Evolutionary conservation across 495 filamentous ascomycete species (phyloP), one percentile per base, ranked within the genome.

Genomic region (Oidiodendron maius): DNA sequence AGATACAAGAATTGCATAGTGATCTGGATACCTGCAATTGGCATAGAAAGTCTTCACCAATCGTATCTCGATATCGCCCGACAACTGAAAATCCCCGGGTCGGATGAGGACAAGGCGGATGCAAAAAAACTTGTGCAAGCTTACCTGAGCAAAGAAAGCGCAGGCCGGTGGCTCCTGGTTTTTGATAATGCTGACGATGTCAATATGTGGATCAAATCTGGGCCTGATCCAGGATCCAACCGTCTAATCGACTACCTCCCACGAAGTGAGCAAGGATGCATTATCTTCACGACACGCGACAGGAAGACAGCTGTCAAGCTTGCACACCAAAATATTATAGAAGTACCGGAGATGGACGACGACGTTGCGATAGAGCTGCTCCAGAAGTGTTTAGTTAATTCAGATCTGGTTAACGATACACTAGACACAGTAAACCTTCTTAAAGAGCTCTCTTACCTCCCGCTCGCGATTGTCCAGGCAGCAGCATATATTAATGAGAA

Each of bases 21-120:
- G 8, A 61, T 75, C 21, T 76, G 72, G 72, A 46, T 74, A 16
- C 53, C 59, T 2, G 64, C 63, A 0, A 55, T 58, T 1, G 62
- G 53, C 32, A 15, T 28, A 3, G 66, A 68, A 40, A 64, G 40
- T 18, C 47, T 75, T 24, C 48, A 71, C 3, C 64, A 72, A 51
- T 55, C 64, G 1, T 75, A 67, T 55, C 17, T 44, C 18, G 48
- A 51, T 0, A 61, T 73, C 37, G 66, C 59, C 0, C 12, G 54
- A n/a, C 11, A 55, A 1, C 39, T 65, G 6, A 50, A 48, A 1
- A 51, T 51, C 21, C 44, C 48, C 20, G 41, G 50, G n/a, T 42
- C 23, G 10, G 34, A n/a, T 25, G 21, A 20, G 9, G 45, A 43
- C 0, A 34, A 56, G 12, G 43, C 60, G 24, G 56, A 64, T 32